Conservation (phyloP, 2,329 filamentous ascomycete species). For the Beauveria varroae region DNA sequence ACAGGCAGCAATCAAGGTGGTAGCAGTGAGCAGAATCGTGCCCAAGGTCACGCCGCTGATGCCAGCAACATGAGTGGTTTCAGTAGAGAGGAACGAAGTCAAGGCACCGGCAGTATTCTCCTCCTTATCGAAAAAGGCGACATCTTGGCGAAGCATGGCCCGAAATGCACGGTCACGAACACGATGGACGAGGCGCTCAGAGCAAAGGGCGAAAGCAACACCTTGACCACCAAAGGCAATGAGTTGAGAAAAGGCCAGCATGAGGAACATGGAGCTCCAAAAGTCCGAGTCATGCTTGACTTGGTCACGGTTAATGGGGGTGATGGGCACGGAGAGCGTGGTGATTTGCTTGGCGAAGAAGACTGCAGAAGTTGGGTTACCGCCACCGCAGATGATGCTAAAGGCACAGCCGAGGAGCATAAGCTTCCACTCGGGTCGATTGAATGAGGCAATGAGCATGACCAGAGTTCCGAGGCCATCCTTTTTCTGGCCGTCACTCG, state of each 20-base stretch:
- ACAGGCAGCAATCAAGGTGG: constrained; percentile 71
- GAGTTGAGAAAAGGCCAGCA: constrained; percentile 70
- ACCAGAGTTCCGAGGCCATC: constrained; percentile 71
- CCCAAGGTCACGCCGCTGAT: constrained; percentile 83
- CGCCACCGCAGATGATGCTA: constrained; percentile 70
- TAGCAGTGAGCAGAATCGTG: constrained; percentile 71
- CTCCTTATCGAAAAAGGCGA: constrained; percentile 82
- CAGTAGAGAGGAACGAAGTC: constrained; percentile 80
- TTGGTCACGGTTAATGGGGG: constrained; percentile 39
- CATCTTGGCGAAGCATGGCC: constrained; percentile 84
- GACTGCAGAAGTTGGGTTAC: constrained; percentile 63
- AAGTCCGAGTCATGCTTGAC: constrained; percentile 70
- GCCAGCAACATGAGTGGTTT: constrained; percentile 82
- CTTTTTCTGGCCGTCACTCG: constrained; percentile 40
- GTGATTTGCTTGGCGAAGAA: constrained; percentile 87
- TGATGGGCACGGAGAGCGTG: constrained; percentile 51
- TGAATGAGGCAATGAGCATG: constrained; percentile 74
- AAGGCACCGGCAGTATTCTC: constrained; percentile 85
- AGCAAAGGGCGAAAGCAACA: constrained; percentile 71
- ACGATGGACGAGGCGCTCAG: constrained; percentile 76
- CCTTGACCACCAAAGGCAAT: constrained; percentile 63
- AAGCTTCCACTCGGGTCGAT: constrained; percentile 59
- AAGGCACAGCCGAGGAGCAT: constrained; percentile 71
- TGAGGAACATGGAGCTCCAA: constrained; percentile 83
- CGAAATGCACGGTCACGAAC: constrained; percentile 79